Evolutionary conservation across 2,329 filamentous ascomycete genomes (phyloP).

Genomic region (Colletotrichum tamarilloi): DNA sequence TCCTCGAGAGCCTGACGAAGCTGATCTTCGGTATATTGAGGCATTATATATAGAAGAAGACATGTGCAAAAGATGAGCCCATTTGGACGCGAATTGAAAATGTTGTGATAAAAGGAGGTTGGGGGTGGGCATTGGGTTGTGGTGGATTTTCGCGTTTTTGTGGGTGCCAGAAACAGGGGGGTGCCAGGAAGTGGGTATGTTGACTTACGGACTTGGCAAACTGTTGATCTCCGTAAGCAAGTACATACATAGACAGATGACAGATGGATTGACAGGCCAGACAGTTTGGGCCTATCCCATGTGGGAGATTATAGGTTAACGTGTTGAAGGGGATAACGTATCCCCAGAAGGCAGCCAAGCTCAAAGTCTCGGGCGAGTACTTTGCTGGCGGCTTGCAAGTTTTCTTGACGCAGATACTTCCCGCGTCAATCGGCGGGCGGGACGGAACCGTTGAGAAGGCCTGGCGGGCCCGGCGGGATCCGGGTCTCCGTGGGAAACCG

Average conservation of each 20-base stretch:
- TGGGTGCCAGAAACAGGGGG: too few species aligned
- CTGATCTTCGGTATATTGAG: too few species aligned
- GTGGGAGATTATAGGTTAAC: not conserved
- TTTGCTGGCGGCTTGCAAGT: not conserved
- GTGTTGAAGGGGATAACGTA: not conserved
- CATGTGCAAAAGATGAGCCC: too few species aligned
- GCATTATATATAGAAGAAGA: too few species aligned
- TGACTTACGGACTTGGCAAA: not conserved
- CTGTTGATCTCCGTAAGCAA: not conserved
- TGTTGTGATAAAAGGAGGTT: too few species aligned
- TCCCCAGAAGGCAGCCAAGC: not conserved
- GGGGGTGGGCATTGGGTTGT: too few species aligned
- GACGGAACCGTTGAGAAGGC: not conserved
- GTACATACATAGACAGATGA: not conserved
- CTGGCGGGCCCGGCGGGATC: conserved; percentile 14
- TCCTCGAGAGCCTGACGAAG: too few species aligned
- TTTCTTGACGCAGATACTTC: not conserved
- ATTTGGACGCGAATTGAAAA: too few species aligned
- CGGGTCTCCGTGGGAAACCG: conserved; percentile 7
- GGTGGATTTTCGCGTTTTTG: too few species aligned
- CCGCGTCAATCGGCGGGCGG: not conserved
- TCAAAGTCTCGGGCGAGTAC: not conserved
- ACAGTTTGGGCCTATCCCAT: not conserved
- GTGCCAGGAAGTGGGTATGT: too few species aligned
- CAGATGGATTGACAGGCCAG: not conserved